Percentiles rank a stretch among this genome's conserved stretches.
Conservation (phyloP, 352 stramenopile genomes). For the Globisporangium spiculum region DNA sequence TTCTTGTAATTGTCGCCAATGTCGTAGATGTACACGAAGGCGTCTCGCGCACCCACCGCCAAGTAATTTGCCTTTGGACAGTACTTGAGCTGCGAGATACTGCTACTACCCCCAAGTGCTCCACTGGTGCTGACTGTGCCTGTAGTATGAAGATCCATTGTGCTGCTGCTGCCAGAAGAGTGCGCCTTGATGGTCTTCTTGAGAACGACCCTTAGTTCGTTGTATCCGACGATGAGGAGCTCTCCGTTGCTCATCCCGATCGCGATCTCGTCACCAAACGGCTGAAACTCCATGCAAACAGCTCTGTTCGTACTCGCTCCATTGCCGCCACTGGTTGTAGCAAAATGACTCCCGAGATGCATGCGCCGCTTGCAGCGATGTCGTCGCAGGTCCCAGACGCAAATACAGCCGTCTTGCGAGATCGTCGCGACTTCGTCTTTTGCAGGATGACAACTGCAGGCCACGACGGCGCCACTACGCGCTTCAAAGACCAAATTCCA, state of each 20-base stretch:
- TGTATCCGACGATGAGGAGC: slow-evolving; percentile 47
- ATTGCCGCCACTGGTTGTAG: slow-evolving; percentile 2
- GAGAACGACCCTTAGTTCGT: slow-evolving; percentile 30
- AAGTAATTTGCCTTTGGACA: slow-evolving; percentile 46
- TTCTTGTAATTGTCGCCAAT: slow-evolving; percentile 49
- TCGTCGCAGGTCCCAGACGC: slow-evolving; percentile 48
- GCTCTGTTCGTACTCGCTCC: slow-evolving; percentile 21
- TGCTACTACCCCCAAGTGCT: slow-evolving; percentile 2
- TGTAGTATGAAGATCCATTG: slow-evolving; percentile 3
- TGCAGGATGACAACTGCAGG: slow-evolving; percentile 36
- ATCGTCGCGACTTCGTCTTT: slow-evolving; percentile 45
- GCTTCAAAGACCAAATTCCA: slow-evolving; percentile 61
- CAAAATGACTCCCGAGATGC: slow-evolving; percentile 26
- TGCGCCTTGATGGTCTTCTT: slow-evolving; percentile 45
- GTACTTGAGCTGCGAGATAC: slow-evolving; percentile 49
- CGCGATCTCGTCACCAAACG: slow-evolving; percentile 45
- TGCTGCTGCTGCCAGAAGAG: slow-evolving; percentile 13
- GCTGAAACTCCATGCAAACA: slow-evolving; percentile 55
- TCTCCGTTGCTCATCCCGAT: slow-evolving; percentile 54
- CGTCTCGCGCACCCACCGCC: slow-evolving; percentile 55
- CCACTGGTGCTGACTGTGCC: neutral
- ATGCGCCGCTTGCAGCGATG: slow-evolving; percentile 35
- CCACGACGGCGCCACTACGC: slow-evolving; percentile 32
- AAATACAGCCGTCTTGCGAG: slow-evolving; percentile 50
- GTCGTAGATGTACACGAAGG: slow-evolving; percentile 63